Base-by-base conservation (phyloP, 495 filamentous ascomycete genomes). In the Umbilicaria muhlenbergii region DNA sequence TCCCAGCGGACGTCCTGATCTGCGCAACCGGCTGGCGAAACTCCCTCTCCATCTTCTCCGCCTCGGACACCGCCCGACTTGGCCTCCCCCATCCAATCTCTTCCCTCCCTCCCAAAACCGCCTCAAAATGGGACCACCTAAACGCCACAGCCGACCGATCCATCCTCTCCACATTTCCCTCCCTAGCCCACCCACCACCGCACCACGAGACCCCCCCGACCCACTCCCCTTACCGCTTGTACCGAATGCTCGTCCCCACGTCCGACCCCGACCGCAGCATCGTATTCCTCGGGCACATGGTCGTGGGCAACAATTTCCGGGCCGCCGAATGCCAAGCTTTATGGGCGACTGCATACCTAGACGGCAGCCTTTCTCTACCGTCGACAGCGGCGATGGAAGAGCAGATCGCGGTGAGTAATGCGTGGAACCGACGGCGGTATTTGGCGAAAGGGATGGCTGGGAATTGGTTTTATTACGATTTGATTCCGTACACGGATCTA, bases 261-360 rank as follows among this genome's bases (percentile, higher is more conserved):
- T 32, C 49, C 18, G 64, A 69, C 48, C 45, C 51, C 24, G 32
- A 41, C 34, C 48, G 35, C 15, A 63, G 60, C 16, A 65, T 69
- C 35, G 52, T 60, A 36, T 68, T 69, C 41, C 52, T 70, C 14
- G 60, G 65, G 8, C 53, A 59, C 24, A 17, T 59, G 13, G 43
- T 55, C 10, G 49, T 66, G 0, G 57, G 56, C 16, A 64, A 67
- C 43, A 55, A 60, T 35, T 65, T 67, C 48, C 62, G 59, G 45
- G 51, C 49, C 17, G 60, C 64, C 28, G 62, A 67, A 48, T 54
- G 53, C 13, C 68, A 70, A 51, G 53, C 67, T 8, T 52, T 69
- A 12, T 70, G 61, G 58, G 60, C 61, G 6, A 54, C 58, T 34
- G 64, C 63, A 5, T 63, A 58, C 35, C 55, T 65, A 15, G 65